Conservation (phyloP, 2,329 filamentous ascomycete species). For the Cytospora piceae region DNA sequence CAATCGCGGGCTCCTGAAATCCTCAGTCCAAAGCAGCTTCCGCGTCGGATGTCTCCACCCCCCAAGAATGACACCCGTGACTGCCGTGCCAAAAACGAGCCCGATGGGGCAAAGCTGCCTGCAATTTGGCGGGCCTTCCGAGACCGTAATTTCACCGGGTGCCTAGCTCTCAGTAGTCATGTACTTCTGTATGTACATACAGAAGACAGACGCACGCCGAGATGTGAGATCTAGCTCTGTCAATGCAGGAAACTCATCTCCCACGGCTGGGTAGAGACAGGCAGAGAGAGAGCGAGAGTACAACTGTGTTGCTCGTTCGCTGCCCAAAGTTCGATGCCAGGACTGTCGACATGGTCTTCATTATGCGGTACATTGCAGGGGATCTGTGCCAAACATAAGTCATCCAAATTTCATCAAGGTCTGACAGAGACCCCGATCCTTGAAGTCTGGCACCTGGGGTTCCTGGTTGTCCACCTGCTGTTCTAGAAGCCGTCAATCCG, state of each 20-base stretch:
- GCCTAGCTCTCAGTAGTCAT: conserved; percentile 9
- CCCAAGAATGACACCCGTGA: conserved; percentile 23
- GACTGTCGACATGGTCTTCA: not conserved
- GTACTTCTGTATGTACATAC: not conserved
- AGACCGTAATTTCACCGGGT: conserved; percentile 24
- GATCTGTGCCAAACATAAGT: conserved; percentile 16
- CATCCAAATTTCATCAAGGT: conserved; percentile 17
- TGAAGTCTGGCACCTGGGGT: conserved; percentile 1
- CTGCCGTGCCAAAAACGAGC: conserved; percentile 27
- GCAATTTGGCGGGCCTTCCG: conserved; percentile 31
- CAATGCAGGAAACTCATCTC: not conserved
- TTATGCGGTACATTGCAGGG: conserved; percentile 4
- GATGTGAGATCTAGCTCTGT: not conserved
- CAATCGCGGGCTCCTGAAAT: conserved; percentile 16
- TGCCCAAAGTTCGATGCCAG: not conserved
- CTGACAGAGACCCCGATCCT: conserved; percentile 13
- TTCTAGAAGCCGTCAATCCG: conserved; percentile 23
- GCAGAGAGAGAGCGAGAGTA: not conserved
- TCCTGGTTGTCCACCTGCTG: not conserved
- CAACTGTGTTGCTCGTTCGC: not conserved
- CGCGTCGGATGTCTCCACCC: conserved; percentile 23
- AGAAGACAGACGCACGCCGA: not conserved
- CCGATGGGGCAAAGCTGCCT: conserved; percentile 24
- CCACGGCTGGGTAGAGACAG: not conserved
- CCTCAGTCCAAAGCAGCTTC: conserved; percentile 22